phyloP scores from a whole-genome alignment of 192 early-diverging fungal genomes.

The Rhizoclosmatium globosum region DNA sequence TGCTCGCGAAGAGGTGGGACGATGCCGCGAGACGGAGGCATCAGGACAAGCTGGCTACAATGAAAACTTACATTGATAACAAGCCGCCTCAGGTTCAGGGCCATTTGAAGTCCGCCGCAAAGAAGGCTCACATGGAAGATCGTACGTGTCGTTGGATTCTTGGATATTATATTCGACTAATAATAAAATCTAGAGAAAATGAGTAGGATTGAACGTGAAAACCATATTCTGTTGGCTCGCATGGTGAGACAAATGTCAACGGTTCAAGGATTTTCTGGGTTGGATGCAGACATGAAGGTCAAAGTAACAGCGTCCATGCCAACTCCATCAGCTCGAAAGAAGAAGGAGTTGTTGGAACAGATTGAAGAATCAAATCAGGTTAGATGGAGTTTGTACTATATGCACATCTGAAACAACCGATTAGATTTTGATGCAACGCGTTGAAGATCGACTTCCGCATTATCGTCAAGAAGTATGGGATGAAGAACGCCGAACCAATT shows the following conservation, averaged over 20 bases:
- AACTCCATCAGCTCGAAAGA: conserved; percentile 38
- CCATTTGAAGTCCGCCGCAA: conserved; percentile 46
- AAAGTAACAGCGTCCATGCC: conserved; percentile 42
- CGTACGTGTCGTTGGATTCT: conserved; percentile 31
- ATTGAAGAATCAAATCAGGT: conserved; percentile 56
- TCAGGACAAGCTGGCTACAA: conserved; percentile 55
- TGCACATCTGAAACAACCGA: neutral
- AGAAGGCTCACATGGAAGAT: conserved; percentile 45
- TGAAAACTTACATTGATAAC: conserved; percentile 56
- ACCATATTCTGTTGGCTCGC: conserved; percentile 54
- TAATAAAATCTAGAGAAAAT: conserved; percentile 40
- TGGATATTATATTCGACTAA: neutral
- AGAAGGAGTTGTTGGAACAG: conserved; percentile 36
- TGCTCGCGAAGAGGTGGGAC: conserved; percentile 62
- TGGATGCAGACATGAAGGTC: conserved; percentile 36
- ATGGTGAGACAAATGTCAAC: conserved; percentile 53
- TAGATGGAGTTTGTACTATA: neutral
- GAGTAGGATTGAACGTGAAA: conserved; percentile 51
- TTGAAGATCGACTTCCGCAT: conserved; percentile 41
- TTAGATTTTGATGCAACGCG: conserved; percentile 50
- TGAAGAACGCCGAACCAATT: conserved; percentile 53
- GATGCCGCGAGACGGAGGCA: conserved; percentile 50
- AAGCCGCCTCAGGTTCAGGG: conserved; percentile 43
- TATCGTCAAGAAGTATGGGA: conserved; percentile 54
- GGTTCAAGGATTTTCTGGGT: conserved; percentile 45